Base-by-base conservation (phyloP, 768 basidiomycete species). In the Thelephora ganbajun region DNA sequence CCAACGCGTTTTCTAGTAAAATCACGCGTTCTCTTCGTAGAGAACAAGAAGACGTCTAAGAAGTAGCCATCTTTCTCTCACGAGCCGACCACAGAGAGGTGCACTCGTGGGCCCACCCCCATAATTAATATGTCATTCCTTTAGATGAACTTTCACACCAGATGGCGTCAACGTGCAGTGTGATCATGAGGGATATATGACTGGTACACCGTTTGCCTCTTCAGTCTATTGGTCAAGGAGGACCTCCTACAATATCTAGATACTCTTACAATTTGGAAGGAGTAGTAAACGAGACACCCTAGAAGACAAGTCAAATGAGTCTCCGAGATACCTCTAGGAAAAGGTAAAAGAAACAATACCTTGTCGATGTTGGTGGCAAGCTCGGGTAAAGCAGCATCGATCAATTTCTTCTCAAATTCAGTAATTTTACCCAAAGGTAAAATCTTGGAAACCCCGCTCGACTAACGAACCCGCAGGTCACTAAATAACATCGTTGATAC, bases 361-460 rank as follows among this genome's bases (percentile, higher is more conserved):
- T 75, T 85, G 45, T 74, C 65, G 56, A 94, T 91, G 67, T 80
- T 91, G 46, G 58, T 69, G 44, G 60, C 57, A 33, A 94, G 73
- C 62, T 97, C 93, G 11, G 85, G 81, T 48, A 97, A 60, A 35
- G 86, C 88, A 56, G 82, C 83, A 54, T 74, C 66, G 61, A 99
- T 62, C 48, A 98, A 80, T n/a, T 57, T 65, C 57, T 78, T 63
- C 72, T 99, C 94, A 46, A 68, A 74, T 1, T 72, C 70, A 2
- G 80, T 78, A 57, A 93, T 65, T 43, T 70, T 69, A 3, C 93
- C 94, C 36, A 98, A 72, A n/a, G 81, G 64, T 55, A 74, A 65
- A 59, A 99, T 90, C 67, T 79, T 88, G 56, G 73, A 72, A 45
- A 92, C 81, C 59, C 94, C 96, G 50, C 77, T 74, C 48, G 74